phyloP scores from a whole-genome alignment of 208 protist genomes.

The Trypanosoma brucei region DNA sequence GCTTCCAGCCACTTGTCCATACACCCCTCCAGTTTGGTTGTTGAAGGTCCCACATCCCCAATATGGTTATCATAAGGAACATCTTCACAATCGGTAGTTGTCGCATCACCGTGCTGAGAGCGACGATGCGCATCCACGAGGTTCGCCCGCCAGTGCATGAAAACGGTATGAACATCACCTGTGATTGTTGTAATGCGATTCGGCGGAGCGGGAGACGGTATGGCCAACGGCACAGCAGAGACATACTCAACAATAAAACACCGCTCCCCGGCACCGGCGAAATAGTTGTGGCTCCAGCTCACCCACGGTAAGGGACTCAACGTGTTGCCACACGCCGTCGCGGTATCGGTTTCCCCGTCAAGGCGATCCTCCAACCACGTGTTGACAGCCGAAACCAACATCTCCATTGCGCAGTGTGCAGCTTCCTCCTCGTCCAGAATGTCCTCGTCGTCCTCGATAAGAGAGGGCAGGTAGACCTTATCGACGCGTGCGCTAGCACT shows the following conservation, averaged over 20 bases:
- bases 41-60: too few relatives aligned
- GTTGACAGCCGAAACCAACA: constrained; percentile 5
- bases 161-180: constrained; percentile 8
- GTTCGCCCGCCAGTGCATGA: constrained; percentile 18
- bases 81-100: too few relatives aligned
- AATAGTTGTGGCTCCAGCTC: constrained; percentile 9
- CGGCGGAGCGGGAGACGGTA: not conserved
- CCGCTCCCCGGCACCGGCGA: not conserved
- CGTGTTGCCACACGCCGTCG: not conserved
- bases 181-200: not conserved
- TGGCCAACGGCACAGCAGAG: not conserved
- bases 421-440: constrained; percentile 15
- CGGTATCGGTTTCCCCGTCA: not conserved
- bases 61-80: too few relatives aligned
- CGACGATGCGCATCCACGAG: not conserved
- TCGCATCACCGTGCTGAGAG: not conserved
- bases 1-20: not conserved
- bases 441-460: constrained; percentile 2
- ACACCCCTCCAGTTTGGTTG: not conserved
- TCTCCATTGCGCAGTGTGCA: constrained; percentile 14
- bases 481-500: not conserved
- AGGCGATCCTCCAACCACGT: constrained; percentile 1
- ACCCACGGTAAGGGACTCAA: constrained; percentile 14
- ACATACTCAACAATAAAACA: constrained; percentile 23
- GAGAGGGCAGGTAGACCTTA: not conserved